Evolutionary conservation across 495 filamentous ascomycete genomes (phyloP).

Genomic region (Alectoria sarmentosa): DNA sequence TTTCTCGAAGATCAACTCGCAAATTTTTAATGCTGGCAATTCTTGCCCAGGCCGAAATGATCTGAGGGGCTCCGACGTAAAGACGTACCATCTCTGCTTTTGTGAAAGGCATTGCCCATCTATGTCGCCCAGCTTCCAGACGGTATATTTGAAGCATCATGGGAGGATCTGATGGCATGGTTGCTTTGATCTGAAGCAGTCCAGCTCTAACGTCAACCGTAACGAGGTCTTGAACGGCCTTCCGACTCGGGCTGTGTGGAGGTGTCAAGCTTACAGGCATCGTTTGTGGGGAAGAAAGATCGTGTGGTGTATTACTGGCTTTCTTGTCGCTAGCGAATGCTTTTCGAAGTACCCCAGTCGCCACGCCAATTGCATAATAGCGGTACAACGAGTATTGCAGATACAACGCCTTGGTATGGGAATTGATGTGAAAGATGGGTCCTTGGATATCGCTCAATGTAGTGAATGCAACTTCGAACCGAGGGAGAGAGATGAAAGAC

Average conservation of each 20-base stretch:
- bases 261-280: background rate
- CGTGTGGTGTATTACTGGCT: slow-evolving; percentile 11
- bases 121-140: slow-evolving; percentile 72
- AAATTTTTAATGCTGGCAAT: slow-evolving; percentile 75
- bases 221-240: slow-evolving; percentile 51
- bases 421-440: slow-evolving; percentile 79
- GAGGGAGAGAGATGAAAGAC: slow-evolving; percentile 77
- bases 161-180: slow-evolving; percentile 76
- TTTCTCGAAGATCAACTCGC: slow-evolving; percentile 71
- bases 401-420: slow-evolving; percentile 67
- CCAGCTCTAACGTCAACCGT: slow-evolving; percentile 71
- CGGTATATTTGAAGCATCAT: slow-evolving; percentile 85
- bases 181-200: slow-evolving; percentile 80
- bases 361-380: slow-evolving; percentile 84
- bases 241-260: background rate
- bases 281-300: background rate
- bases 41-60: slow-evolving; percentile 76
- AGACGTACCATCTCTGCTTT: slow-evolving; percentile 68
- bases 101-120: slow-evolving; percentile 75
- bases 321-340: slow-evolving; percentile 55
- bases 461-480: slow-evolving; percentile 77
- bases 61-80: slow-evolving; percentile 77
- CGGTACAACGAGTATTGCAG: slow-evolving; percentile 90
- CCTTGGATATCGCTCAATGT: slow-evolving; percentile 81
- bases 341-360: slow-evolving; percentile 63